Base-by-base conservation (phyloP, 768 basidiomycete species). In the Suillus bovinus region DNA sequence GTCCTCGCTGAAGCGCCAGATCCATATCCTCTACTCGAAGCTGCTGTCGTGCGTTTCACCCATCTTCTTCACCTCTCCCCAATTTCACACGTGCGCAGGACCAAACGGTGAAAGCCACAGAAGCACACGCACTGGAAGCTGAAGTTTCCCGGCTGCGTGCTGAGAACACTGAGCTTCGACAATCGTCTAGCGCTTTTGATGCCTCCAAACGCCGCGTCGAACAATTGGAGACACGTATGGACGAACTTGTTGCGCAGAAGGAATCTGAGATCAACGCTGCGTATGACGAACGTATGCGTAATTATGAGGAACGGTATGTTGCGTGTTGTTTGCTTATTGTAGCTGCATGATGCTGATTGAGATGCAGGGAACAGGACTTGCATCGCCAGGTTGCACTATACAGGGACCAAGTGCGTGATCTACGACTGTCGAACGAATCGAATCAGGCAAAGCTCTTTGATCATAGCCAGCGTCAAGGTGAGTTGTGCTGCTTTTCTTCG, bases 241-340 rank as follows among this genome's bases (percentile, higher is more conserved):
- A n/a, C n/a, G n/a, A n/a, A n/a, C n/a, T n/a, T n/a, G n/a, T n/a
- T 42, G 79, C 81, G 4, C 91, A 93, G 74, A 99, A 98, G 77
- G 94, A 98, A 79, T 96, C 95, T 61, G 96, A 98, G 77, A 81
- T 99, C 24, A 93, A 96, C 67, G 97, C 96, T 17, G 95, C 93
- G 6, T 98, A 97, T 66, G 97, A 99, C 69, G 97, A 99, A 77
- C 89, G 89, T 67, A 82, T 99, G 72, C 82, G 93, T 56, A 99
- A 99, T 75, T 98, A 96, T 68, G 95, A 96, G 74, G 96, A 96
- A 70, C 84, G 96, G 94, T 94, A 67, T 36, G 86, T 74, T 11
- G 8, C 8, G 6, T 27, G 11, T 27, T 29, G 33, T 52, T 22
- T 61, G 13, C 22, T 27, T n/a, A n/a, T n/a, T 33, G 31, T 36